Evolutionary conservation across 495 filamentous ascomycete genomes (phyloP), one percentile per base, ranked within the genome.

Genomic region (Talaromyces liani): DNA sequence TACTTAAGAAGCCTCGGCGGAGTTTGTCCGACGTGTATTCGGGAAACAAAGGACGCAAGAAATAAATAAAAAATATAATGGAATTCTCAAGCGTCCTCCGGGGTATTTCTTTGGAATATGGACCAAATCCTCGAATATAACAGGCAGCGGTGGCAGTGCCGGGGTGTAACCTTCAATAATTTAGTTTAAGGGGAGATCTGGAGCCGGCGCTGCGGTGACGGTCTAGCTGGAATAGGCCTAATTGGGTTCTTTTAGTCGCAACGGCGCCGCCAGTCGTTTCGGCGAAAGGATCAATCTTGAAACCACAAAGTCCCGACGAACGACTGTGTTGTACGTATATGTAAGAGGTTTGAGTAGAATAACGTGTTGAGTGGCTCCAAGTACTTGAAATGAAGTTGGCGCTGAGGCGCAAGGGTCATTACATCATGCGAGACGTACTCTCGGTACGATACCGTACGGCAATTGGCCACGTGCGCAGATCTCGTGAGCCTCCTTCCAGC

Each of bases 151-250:
- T 9, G 45, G 45, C n/a, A 20, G 36, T 16, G 36, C 36, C 36
- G 14, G 36, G 36, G 36, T 41, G 33, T 31, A 36, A 10, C 33
- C 33, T 36, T 3, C 36, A 49, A 9, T 25, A 29, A 56, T 14
- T 25, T 56, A 29, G 53, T 56, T 29, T 56, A 56, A 56, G 53
- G 53, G 53, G 53, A 56, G 27, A 29, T 27, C 53, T 56, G 53
- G 27, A 56, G 20, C 27, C 27, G 53, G 51, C 9, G 51, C 51
- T 54, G 5, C 33, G 20, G 18, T 20, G 45, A 41, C 22, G 53
- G 53, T 56, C 56, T 58, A 58, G 56, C 56, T 33, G 27, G 31
- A 58, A 58, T 36, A 20, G 56, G 27, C n/a, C 29, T 58, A 58
- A 25, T 58, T 10, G 18, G 29, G 2, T 14, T n/a, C 12, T 18